phyloP scores from a whole-genome alignment of 345 rosid species.

The Camelina hispida region DNA sequence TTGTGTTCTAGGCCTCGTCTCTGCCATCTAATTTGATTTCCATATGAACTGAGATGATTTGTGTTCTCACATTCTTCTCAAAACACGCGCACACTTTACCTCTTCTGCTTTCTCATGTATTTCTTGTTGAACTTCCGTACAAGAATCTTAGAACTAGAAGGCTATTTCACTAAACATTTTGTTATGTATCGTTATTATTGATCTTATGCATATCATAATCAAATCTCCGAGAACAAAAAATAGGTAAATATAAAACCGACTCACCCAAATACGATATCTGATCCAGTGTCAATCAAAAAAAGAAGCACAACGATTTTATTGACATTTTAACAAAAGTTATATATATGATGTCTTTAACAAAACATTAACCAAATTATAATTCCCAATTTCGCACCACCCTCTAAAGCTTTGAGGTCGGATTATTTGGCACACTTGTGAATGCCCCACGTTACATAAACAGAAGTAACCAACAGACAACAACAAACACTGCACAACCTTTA shows the following conservation, averaged over 20 bases:
- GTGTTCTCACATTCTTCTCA: slow-evolving; percentile 10
- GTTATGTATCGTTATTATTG: background rate
- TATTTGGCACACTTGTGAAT: slow-evolving; percentile 9
- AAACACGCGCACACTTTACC: background rate
- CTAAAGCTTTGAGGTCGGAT: background rate
- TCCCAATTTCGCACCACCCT: background rate
- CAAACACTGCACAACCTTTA: slow-evolving; percentile 22
- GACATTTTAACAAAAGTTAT: background rate
- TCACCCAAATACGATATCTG: background rate
- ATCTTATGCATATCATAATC: background rate
- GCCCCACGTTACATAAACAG: slow-evolving; percentile 9
- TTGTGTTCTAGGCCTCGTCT: slow-evolving; percentile 94
- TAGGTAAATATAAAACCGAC: background rate
- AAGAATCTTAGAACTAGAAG: background rate
- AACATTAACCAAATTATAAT: background rate
- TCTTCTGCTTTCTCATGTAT: background rate
- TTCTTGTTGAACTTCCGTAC: background rate
- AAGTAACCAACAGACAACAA: slow-evolving; percentile 23
- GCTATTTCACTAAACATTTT: background rate
- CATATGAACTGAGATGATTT: background rate
- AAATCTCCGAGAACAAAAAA: background rate
- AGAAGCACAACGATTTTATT: background rate
- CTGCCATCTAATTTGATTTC: slow-evolving; percentile 69
- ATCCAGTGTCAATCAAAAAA: background rate
- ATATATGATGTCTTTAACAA: background rate